Base-by-base conservation (phyloP, 176 grass and related monocot species). In the Rhynchospora breviuscula region DNA sequence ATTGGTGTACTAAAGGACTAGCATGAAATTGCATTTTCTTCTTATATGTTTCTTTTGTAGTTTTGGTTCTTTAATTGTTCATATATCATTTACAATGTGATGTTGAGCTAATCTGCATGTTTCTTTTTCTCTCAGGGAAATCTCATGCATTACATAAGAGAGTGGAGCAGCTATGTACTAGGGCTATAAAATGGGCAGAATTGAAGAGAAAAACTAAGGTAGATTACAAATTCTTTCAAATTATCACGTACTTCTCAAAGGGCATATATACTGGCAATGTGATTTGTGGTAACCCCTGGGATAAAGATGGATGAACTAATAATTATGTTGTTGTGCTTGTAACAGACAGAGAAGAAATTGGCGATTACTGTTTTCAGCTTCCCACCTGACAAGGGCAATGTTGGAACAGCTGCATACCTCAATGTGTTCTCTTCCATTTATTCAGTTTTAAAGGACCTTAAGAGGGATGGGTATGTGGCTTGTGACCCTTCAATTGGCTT, bases 341-440 rank as follows among this genome's bases (percentile, higher is more conserved):
- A 83, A 67, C 72, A 95, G 96, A 87, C 86, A 80, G 86, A 85
- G 59, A 99, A 95, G 85, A 93, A 84, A 69, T 48, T 99, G 63
- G 96, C 93, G 7, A 95, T 99, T 74, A 99, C 96, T 9, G 96
- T 99, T 8, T 99, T 99, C 89, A 99, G 96, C 84, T 99, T 99
- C 89, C 96, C 96, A 44, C 96, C 96, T 40, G 96, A 99, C 91
- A 99, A 95, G 82, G 96, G 96, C 82, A 99, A 99, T 25, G 91
- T 99, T 0, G 96, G 96, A 14, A 95, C 88, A 78, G 96, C 93
- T 44, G 96, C 93, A 23, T 95, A 99, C 71, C 89, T 98, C 64
- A 95, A 98, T 47, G 96, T 98, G 67, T 98, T 98, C 89, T 85
- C 49, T 47, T 98, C 96, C 88, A 98, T 98, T 52, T 95, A 85